Evolutionary conservation across 2,329 filamentous ascomycete species (phyloP), one percentile per base, ranked within the genome.

Genomic region (Alternaria solani): DNA sequence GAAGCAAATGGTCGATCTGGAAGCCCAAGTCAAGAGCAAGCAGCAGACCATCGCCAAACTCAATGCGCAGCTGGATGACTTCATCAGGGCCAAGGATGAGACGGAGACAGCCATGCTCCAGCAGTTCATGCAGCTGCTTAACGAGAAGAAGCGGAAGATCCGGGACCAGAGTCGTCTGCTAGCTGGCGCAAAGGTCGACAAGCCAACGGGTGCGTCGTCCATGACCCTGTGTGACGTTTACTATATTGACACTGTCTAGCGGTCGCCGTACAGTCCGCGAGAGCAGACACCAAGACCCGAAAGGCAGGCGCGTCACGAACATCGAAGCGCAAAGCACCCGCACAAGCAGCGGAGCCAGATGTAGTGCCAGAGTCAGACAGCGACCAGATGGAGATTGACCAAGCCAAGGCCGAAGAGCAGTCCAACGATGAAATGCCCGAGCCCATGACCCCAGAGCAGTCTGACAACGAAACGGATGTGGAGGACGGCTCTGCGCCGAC

Each of bases 71-170:
- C 80, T 93, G 1, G 85, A 89, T 4, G 88, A 91, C 67, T 83
- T 94, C 16, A 82, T 89, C 47, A 82, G 82, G 55, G 83, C 87
- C 14, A 93, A 93, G 73, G 82, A 86, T 47, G 85, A 87, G 18
- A 85, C 92, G 63, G 91, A 94, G 76, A 83, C 84, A 1, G 83
- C 84, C 18, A 79, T 94, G 57, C 78, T 94, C 1, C 85, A 86
- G 61, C 92, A 92, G 73, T 92, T 92, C 68, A 85, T 87, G 55
- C 82, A 86, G 56, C 81, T 94, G 2, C 80, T 94, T 1, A 94
- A 94, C 68, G 87, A 90, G 75, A 94, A 94, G 81, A 94, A 94
- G 77, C 81, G 89, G 53, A 93, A 91, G 78, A 93, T 94, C 51
- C 81, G 91, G 43, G 86, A 93, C 68, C 90, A 93, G 77, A 88